Percentiles rank a stretch among this genome's conserved stretches.
Conservation (phyloP, 1,139 yeast species). For the Pichia sp. region DNA sequence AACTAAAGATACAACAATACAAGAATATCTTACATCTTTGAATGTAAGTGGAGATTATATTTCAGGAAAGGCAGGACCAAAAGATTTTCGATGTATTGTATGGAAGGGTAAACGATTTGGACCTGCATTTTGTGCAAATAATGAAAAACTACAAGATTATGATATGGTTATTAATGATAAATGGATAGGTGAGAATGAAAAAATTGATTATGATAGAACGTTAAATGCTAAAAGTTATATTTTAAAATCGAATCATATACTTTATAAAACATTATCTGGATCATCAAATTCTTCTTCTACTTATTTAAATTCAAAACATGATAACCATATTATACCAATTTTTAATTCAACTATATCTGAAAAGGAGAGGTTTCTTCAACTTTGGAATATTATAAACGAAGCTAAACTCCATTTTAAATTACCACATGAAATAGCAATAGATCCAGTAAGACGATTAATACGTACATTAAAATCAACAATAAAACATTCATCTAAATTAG, state of each 20-base stretch:
- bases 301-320: too few relatives aligned
- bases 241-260: too few relatives aligned
- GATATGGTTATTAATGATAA: neutral
- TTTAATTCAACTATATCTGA: constrained; percentile 1
- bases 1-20: constrained; percentile 11
- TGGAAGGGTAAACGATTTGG: constrained; percentile 17
- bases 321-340: constrained; percentile 2
- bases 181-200: too few relatives aligned
- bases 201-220: too few relatives aligned
- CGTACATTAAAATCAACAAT: constrained; percentile 9
- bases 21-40: constrained; percentile 18
- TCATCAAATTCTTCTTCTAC: too few relatives aligned
- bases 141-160: constrained; percentile 8
- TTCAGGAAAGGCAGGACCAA: constrained; percentile 20
- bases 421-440: constrained; percentile 14
- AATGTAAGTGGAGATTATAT: constrained; percentile 21
- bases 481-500: constrained; percentile 6
- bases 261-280: too few relatives aligned
- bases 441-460: constrained; percentile 11
- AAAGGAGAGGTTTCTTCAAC: constrained; percentile 1
- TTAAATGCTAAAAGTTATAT: too few relatives aligned
- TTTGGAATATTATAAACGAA: constrained; percentile 18
- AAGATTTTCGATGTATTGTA: constrained; percentile 15
- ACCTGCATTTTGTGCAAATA: constrained; percentile 19
- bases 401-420: constrained; percentile 21